Evolutionary conservation across 2,329 filamentous ascomycete genomes (phyloP).

Genomic region (Nannizziopsis barbatae): DNA sequence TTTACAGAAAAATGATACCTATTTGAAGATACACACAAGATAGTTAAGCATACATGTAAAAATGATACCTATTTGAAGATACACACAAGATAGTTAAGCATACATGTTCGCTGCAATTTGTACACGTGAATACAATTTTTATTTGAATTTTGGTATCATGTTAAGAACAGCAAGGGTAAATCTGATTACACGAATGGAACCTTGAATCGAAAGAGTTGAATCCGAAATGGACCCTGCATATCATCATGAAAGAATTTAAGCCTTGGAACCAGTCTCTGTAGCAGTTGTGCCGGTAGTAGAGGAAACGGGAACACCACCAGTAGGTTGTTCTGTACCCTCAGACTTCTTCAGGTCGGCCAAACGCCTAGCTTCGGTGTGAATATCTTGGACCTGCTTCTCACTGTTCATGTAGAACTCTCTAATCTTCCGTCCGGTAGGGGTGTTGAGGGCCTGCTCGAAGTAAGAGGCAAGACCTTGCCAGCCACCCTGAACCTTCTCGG

Average conservation of each 20-base stretch:
- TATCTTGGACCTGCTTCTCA: slow-evolving; percentile 83
- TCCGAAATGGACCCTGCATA: not conserved
- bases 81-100: no score
- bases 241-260: slow-evolving; percentile 15
- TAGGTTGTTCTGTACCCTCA: slow-evolving; percentile 25
- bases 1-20: no score
- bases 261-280: slow-evolving; percentile 5
- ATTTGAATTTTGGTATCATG: no score
- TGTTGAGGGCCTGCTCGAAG: slow-evolving; percentile 85
- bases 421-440: slow-evolving; percentile 78
- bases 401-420: slow-evolving; percentile 77
- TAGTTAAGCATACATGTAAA: no score
- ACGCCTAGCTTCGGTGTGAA: slow-evolving; percentile 80
- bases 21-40: no score
- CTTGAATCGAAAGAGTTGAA: not conserved
- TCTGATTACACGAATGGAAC: not conserved
- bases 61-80: no score
- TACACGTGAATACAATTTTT: no score
- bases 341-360: slow-evolving; percentile 64
- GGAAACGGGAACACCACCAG: slow-evolving; percentile 17
- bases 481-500: slow-evolving; percentile 56
- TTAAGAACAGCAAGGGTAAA: not conserved
- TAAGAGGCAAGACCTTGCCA: slow-evolving; percentile 67
- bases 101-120: no score
- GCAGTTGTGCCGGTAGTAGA: not conserved